phyloP scores from a whole-genome alignment of 352 stramenopile genomes.

The Plasmopara viticola region DNA sequence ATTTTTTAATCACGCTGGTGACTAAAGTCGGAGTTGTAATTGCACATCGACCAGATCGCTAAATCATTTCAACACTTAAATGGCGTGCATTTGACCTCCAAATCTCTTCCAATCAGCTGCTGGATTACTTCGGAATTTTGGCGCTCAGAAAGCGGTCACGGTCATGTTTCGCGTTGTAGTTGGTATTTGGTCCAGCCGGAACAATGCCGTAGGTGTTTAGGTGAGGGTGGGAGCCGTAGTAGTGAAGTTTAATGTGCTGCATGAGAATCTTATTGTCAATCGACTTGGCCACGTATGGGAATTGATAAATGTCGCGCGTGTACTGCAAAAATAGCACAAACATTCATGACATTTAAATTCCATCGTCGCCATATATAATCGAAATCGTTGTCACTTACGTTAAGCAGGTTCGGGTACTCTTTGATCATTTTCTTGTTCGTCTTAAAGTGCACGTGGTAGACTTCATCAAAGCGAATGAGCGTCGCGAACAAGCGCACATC shows the following conservation, averaged over 20 bases:
- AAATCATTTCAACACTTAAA: background rate
- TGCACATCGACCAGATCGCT: background rate
- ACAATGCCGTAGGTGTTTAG: slow-evolving; percentile 94
- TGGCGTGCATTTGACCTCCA: too few species aligned
- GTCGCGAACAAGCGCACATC: too few species aligned
- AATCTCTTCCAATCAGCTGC: too few species aligned
- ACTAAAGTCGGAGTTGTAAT: background rate
- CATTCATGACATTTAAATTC: too few species aligned
- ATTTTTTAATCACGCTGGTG: background rate
- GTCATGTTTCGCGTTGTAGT: slow-evolving; percentile 54
- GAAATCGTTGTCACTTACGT: too few species aligned
- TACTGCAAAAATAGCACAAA: slow-evolving; percentile 29
- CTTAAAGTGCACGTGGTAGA: too few species aligned
- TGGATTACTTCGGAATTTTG: too few species aligned
- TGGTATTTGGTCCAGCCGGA: slow-evolving; percentile 61
- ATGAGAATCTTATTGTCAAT: slow-evolving; percentile 74
- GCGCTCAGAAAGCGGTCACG: slow-evolving; percentile 43
- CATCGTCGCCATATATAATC: too few species aligned
- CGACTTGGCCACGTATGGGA: slow-evolving; percentile 76
- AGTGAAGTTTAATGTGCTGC: slow-evolving; percentile 96
- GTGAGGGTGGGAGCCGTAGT: slow-evolving; percentile 91
- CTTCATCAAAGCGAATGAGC: too few species aligned
- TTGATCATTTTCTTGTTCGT: too few species aligned
- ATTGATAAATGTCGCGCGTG: slow-evolving; percentile 90
- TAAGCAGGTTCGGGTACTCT: too few species aligned